Percentiles rank a stretch among this genome's conserved stretches.
Evolutionary conservation across 106 monocot species (phyloP).

Genomic region (Dendrobium catenatum): DNA sequence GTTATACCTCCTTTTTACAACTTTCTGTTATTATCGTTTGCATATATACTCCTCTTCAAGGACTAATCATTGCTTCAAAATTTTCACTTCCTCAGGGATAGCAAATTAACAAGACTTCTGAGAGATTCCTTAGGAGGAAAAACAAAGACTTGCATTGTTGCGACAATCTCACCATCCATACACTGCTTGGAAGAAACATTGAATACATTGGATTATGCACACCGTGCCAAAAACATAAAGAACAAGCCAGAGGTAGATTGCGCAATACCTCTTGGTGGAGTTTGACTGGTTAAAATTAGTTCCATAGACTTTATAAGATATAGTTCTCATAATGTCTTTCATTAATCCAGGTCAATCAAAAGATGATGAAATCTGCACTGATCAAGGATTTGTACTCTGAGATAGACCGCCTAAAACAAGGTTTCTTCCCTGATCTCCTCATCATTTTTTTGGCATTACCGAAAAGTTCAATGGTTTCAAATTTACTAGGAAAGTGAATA

Average conservation of each 20-base stretch:
- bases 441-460: background rate
- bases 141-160: constrained; percentile 72
- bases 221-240: constrained; percentile 59
- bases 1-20: constrained; percentile 14
- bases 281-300: background rate
- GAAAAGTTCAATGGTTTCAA: background rate
- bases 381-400: constrained; percentile 52
- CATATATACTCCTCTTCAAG: background rate
- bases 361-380: constrained; percentile 40
- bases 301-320: background rate
- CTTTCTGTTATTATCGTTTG: background rate
- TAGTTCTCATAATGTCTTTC: background rate
- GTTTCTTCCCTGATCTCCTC: constrained; percentile 2
- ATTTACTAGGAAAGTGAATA: background rate
- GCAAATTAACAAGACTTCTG: constrained; percentile 32
- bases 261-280: background rate
- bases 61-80: background rate
- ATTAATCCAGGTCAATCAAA: constrained; percentile 50
- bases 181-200: constrained; percentile 66
- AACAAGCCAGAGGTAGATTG: constrained; percentile 51
- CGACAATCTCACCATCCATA: constrained; percentile 57
- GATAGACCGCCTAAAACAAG: constrained; percentile 68
- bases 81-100: constrained; percentile 17
- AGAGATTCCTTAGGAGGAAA: constrained; percentile 69
- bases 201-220: constrained; percentile 34